Base-by-base conservation (phyloP, 2,329 filamentous ascomycete genomes). In the Myriosclerotinia scirpicola region DNA sequence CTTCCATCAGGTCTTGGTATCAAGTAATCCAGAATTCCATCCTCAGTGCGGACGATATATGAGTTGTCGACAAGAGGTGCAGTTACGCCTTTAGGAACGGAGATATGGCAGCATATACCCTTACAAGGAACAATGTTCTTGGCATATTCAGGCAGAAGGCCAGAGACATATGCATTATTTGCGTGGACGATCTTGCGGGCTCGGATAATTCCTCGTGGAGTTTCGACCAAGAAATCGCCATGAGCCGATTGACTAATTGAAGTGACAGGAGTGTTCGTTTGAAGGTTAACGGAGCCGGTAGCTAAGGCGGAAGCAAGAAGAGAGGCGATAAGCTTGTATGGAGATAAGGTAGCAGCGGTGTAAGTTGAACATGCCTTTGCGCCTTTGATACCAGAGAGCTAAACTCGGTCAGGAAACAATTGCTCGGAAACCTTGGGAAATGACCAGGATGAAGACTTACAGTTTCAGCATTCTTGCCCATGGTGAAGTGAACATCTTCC, bases 151-250 rank as follows among this genome's bases (percentile, higher is more conserved):
- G 87, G 87, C 1, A 87, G 78, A 6, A 91, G 74, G 14, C 83
- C 81, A 1, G 86, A 83, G 0, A 87, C 89, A 74, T 90, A 91
- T 14, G 80, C 88, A 70, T 91, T 91, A 1, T 86, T 90, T 20
- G 88, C 87, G 52, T 89, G 81, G 38, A 91, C 78, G 22, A 91
- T 78, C 46, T 81, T 82, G 22, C 78, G 79, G 1, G 88, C 80
- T 9, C 71, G 75, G 62, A 89, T 82, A 0, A 67, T 72, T 7
- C 88, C 89, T 26, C 87, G 81, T 0, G 79, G 73, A 2, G 87
- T 90, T 11, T 79, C 73, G 1, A 87, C 76, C 2, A 75, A 79
- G 78, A 83, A 85, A 26, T 69, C 68, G 5, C 73, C 59, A 72
- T 1, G 68, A 36, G 36, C 67, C 67, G 0, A 65, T 50, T 15